Evolutionary conservation across 371 early-diverging fungal species (phyloP).

Genomic region (Mucor mucedo): DNA sequence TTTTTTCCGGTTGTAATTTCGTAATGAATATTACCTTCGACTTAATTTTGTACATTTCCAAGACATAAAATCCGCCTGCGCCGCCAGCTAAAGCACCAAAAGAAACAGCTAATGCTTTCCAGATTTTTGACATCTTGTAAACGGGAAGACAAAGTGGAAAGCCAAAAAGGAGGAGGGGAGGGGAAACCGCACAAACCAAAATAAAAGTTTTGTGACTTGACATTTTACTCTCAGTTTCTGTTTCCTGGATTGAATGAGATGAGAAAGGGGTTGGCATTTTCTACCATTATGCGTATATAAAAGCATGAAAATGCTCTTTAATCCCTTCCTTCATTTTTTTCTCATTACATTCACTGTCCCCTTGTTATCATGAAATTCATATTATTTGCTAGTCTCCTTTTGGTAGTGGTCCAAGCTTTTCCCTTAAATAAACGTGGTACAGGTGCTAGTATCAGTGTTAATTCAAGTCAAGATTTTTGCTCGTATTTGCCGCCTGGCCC

Average conservation of each 20-base stretch:
- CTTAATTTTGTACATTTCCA: conserved; percentile 55
- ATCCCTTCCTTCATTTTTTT: not conserved
- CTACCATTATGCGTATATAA: not conserved
- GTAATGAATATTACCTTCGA: conserved; percentile 37
- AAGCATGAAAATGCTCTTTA: not conserved
- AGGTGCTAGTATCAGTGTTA: conserved; percentile 30
- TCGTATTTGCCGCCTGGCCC: conserved; percentile 45
- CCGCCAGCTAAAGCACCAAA: conserved; percentile 55
- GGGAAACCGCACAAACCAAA: not conserved
- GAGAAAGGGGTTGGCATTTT: not conserved
- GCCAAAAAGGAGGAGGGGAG: not conserved
- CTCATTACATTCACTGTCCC: not conserved
- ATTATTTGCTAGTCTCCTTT: not conserved
- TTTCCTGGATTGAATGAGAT: not conserved
- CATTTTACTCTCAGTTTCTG: not conserved
- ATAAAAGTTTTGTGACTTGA: conserved; percentile 1
- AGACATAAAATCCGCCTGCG: conserved; percentile 48
- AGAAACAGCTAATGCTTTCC: conserved; percentile 46
- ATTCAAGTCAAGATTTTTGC: conserved; percentile 43
- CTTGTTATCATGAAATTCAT: not conserved
- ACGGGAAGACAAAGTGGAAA: not conserved
- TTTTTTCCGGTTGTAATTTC: not conserved
- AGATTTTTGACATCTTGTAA: conserved; percentile 32
- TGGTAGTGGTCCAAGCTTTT: not conserved
- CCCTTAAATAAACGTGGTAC: conserved; percentile 13